These are phyloP conservation scores for Cicer bijugum DNA, from an alignment of 306 rosid species.

Conservation along the genomic window DNA sequence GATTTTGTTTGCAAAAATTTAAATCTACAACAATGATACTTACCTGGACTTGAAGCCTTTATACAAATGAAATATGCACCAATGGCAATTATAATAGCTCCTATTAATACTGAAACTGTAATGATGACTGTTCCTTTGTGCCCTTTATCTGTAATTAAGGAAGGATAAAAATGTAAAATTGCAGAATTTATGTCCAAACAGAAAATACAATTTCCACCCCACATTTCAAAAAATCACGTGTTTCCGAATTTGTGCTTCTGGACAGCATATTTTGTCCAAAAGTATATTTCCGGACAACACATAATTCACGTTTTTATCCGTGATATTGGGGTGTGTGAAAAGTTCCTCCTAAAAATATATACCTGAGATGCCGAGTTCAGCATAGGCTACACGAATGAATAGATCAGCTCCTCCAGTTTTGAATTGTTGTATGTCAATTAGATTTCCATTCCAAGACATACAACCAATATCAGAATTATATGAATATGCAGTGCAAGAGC, in stretches of 20 bases:
- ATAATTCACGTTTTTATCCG: background rate
- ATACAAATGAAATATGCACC: constrained; percentile 38
- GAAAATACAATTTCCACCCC: background rate
- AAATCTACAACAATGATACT: background rate
- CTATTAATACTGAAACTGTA: constrained; percentile 23
- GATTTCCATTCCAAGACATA: constrained; percentile 40
- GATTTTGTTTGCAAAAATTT: background rate
- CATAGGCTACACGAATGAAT: constrained; percentile 40
- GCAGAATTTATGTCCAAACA: background rate
- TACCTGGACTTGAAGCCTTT: constrained; percentile 22
- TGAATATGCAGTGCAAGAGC: constrained; percentile 42
- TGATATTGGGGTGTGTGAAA: too few species aligned
- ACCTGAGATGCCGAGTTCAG: constrained; percentile 33
- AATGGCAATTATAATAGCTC: constrained; percentile 13
- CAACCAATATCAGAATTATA: constrained; percentile 33
- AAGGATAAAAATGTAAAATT: background rate
- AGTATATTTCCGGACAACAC: too few species aligned
- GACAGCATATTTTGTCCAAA: too few species aligned
- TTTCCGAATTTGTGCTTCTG: too few species aligned
- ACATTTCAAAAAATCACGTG: background rate
- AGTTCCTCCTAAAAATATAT: background rate
- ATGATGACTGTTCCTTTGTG: constrained; percentile 4
- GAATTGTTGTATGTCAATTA: constrained; percentile 43
- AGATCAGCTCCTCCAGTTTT: constrained; percentile 33
- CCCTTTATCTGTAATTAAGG: constrained; percentile 4